These are phyloP conservation scores for Typha latifolia DNA, from an alignment of 176 grass and related monocot genomes.

Conservation along the genomic window DNA sequence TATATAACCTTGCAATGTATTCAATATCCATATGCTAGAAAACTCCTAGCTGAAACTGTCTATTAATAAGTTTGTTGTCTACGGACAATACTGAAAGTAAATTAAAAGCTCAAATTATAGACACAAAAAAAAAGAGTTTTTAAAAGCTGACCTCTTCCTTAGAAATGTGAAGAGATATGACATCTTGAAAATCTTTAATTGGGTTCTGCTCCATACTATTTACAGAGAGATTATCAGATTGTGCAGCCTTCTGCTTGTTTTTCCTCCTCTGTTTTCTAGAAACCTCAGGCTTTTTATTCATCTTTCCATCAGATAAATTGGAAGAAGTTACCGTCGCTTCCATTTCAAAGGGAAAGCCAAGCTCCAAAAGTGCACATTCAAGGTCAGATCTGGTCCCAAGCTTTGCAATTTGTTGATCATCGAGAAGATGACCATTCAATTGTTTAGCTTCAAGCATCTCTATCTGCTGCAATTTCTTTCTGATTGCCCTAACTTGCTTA, in stretches of 20 bases:
- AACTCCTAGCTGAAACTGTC: not conserved
- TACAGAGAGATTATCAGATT: constrained; percentile 32
- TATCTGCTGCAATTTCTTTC: constrained; percentile 98
- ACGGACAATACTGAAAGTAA: not conserved
- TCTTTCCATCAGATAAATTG: constrained; percentile 33
- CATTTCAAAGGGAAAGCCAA: constrained; percentile 49
- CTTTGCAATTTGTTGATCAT: constrained; percentile 82
- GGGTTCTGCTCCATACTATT: constrained; percentile 39
- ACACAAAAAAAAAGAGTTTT: constrained; percentile 2
- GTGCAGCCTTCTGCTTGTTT: constrained; percentile 47
- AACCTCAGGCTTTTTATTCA: constrained; percentile 45
- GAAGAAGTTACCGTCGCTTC: constrained; percentile 25
- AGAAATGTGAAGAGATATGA: constrained; percentile 26
- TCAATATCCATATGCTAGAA: too few species aligned
- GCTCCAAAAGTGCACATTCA: constrained; percentile 63
- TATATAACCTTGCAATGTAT: not conserved
- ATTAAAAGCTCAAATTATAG: constrained; percentile 7
- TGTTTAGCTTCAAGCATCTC: constrained; percentile 85
- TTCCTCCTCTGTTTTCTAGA: constrained; percentile 83
- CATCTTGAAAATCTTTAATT: constrained; percentile 28
- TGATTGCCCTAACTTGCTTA: constrained; percentile 77
- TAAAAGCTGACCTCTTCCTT: constrained; percentile 46
- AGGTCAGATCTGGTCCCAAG: constrained; percentile 59
- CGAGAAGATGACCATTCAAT: constrained; percentile 61
- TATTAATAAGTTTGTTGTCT: not conserved